Percentiles rank a stretch among this genome's conserved stretches.
Evolutionary conservation across 306 rosid genomes (phyloP).

Genomic region (Geum urbanum): DNA sequence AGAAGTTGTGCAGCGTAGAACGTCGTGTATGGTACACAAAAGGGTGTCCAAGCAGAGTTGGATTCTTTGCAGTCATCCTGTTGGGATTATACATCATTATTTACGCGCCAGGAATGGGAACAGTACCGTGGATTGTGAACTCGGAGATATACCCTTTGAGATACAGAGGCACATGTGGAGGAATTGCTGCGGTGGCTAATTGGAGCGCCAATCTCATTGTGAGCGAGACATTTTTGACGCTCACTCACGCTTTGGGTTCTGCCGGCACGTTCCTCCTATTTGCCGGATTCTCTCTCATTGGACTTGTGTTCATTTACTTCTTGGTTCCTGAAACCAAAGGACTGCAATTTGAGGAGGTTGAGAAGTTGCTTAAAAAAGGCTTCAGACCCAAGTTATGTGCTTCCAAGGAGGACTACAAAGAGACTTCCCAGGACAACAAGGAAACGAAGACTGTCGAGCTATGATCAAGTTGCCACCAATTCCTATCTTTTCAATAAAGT

Average conservation of each 20-base stretch:
- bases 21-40: slow-evolving; percentile 56
- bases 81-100: slow-evolving; percentile 60
- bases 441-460: background rate
- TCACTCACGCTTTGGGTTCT: slow-evolving; percentile 48
- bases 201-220: slow-evolving; percentile 72
- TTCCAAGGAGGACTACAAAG: background rate
- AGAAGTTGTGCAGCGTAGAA: slow-evolving; percentile 30
- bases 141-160: slow-evolving; percentile 74
- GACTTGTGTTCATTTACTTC: slow-evolving; percentile 43
- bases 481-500: background rate
- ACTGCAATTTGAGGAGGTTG: slow-evolving; percentile 57
- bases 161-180: slow-evolving; percentile 75
- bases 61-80: slow-evolving; percentile 55
- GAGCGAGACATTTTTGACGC: slow-evolving; percentile 62
- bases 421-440: background rate
- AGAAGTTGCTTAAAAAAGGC: slow-evolving; percentile 54
- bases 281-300: slow-evolving; percentile 53
- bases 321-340: slow-evolving; percentile 71
- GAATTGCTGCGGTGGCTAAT: slow-evolving; percentile 75
- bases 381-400: slow-evolving; percentile 24
- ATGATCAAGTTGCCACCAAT: background rate
- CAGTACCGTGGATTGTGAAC: slow-evolving; percentile 78
- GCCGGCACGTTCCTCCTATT: slow-evolving; percentile 72
- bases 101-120: slow-evolving; percentile 82
- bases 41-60: slow-evolving; percentile 74